phyloP scores from a whole-genome alignment of 2,329 filamentous ascomycete genomes.

The Periconia digitata region DNA sequence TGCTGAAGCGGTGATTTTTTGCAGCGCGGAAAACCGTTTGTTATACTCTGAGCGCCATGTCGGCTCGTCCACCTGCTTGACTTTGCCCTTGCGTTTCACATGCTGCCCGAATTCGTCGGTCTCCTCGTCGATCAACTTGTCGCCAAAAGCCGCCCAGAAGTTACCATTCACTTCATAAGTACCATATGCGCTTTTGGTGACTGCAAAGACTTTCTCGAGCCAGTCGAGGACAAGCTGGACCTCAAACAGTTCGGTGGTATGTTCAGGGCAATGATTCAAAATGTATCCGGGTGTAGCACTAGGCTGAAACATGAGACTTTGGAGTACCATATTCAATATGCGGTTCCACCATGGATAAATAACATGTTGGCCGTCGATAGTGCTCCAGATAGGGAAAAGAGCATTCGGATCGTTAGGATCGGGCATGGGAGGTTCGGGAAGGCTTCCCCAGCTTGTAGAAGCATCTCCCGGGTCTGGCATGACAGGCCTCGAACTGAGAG shows the following conservation, averaged over 20 bases:
- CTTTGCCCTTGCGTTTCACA: constrained; percentile 27
- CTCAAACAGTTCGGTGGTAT: constrained; percentile 35
- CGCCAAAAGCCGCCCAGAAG: constrained; percentile 39
- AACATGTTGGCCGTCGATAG: constrained; percentile 65
- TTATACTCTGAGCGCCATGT: constrained; percentile 23
- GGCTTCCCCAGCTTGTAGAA: constrained; percentile 15
- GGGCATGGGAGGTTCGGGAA: constrained; percentile 33
- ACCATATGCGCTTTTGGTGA: constrained; percentile 18
- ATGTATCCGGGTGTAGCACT: constrained; percentile 58
- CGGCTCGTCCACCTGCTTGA: constrained; percentile 18
- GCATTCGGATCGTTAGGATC: constrained; percentile 43
- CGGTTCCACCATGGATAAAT: constrained; percentile 62
- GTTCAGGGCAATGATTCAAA: constrained; percentile 42
- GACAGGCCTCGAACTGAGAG: constrained; percentile 45
- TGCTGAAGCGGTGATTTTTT: constrained; percentile 1
- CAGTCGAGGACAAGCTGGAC: constrained; percentile 34
- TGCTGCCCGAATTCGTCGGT: constrained; percentile 35
- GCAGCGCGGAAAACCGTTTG: neutral
- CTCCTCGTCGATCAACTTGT: constrained; percentile 26
- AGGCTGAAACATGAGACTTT: constrained; percentile 64
- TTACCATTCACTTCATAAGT: constrained; percentile 23
- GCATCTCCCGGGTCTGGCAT: constrained; percentile 9
- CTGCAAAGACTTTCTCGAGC: constrained; percentile 29
- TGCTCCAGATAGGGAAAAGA: constrained; percentile 69
- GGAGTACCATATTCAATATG: constrained; percentile 63